Conservation (phyloP, 139 green algal species). For the Klebsormidium nitens region DNA sequence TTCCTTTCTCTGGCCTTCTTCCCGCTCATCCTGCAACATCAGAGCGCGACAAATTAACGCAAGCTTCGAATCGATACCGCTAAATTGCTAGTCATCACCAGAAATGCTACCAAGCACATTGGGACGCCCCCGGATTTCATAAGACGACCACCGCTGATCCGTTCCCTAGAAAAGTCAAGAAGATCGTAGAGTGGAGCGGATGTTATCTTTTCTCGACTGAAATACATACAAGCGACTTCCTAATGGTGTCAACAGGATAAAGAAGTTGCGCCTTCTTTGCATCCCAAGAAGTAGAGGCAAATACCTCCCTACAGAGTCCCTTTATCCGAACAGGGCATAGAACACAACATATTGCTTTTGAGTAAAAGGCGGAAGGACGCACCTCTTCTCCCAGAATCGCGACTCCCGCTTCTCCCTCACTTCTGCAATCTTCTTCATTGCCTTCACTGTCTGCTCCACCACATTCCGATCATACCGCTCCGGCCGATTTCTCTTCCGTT, state of each 20-base stretch:
- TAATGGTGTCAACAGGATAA: no score
- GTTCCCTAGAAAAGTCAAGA: background rate
- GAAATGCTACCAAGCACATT: background rate
- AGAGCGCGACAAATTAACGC: no score
- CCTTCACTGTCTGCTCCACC: conserved; percentile 83
- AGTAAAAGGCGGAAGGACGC: no score
- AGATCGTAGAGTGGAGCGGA: background rate
- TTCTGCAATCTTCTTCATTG: conserved; percentile 81
- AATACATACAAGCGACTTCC: no score
- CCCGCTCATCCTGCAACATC: conserved; percentile 43
- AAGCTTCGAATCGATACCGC: no score
- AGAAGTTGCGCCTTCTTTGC: no score
- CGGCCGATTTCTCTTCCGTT: conserved; percentile 86
- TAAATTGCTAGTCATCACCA: no score
- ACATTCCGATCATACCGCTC: conserved; percentile 93
- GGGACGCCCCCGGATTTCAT: background rate
- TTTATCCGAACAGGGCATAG: no score
- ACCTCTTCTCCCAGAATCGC: conserved; percentile 83
- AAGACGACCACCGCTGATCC: background rate
- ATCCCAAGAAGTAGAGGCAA: no score
- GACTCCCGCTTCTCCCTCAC: conserved; percentile 75
- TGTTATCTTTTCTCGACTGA: no score
- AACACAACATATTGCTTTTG: no score
- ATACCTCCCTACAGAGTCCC: no score
- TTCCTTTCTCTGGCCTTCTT: conserved; percentile 55